Evolutionary conservation across 495 filamentous ascomycete species (phyloP).

Genomic region (Penicillium roqueforti): DNA sequence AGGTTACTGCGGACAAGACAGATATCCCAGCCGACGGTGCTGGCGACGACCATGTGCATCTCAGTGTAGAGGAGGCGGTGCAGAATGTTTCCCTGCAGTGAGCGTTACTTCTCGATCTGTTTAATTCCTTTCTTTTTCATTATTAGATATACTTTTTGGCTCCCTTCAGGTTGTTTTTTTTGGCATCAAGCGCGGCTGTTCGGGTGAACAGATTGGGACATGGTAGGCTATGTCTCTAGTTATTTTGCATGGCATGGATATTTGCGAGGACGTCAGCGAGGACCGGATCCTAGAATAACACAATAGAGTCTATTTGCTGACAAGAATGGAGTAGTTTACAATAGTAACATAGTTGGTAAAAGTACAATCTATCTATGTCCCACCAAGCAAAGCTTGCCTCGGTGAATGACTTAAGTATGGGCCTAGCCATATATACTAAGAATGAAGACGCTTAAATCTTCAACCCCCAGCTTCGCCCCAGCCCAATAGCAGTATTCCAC

Average conservation of each 20-base stretch:
- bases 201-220: neutral
- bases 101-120: neutral
- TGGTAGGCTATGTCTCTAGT: neutral
- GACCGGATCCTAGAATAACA: neutral
- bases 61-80: slow-evolving; percentile 40
- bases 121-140: neutral
- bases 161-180: neutral
- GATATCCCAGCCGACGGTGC: neutral
- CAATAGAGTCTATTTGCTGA: neutral
- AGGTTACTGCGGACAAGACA: neutral
- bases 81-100: slow-evolving; percentile 37
- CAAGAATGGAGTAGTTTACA: slow-evolving; percentile 14
- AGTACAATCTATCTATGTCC: neutral
- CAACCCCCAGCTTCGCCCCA: slow-evolving; percentile 46
- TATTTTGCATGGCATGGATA: neutral
- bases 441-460: slow-evolving; percentile 31
- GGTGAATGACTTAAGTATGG: neutral
- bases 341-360: neutral
- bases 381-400: neutral
- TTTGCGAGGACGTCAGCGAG: neutral
- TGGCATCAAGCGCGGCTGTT: slow-evolving; percentile 1
- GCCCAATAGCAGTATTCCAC: slow-evolving; percentile 47
- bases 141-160: slow-evolving; percentile 3
- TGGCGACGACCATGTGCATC: slow-evolving; percentile 1
- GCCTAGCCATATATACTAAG: neutral